Evolutionary conservation across 208 protist species (phyloP).

Genomic region (Jaenimonas drosophilae): DNA sequence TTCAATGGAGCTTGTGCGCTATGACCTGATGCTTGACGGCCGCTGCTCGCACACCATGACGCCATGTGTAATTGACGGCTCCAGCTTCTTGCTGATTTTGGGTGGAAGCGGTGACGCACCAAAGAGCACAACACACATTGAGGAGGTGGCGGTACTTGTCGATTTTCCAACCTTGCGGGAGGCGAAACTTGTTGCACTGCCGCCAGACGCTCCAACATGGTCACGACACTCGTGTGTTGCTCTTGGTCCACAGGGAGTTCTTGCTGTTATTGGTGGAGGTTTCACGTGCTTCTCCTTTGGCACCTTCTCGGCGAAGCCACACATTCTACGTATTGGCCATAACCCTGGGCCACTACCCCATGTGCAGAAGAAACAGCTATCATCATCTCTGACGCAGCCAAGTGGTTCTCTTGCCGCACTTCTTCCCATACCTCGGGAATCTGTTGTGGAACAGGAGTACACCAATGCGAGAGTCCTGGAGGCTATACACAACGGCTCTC

Average conservation of each 20-base stretch:
- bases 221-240: slow-evolving; percentile 50
- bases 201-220: slow-evolving; percentile 33
- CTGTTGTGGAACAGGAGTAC: slow-evolving; percentile 18
- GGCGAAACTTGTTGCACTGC: slow-evolving; percentile 11
- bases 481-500: slow-evolving; percentile 10
- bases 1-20: not conserved
- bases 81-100: slow-evolving; percentile 31
- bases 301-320: slow-evolving; percentile 57
- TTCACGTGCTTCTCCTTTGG: slow-evolving; percentile 90
- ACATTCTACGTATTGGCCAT: slow-evolving; percentile 30
- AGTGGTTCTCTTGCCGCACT: not conserved
- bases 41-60: slow-evolving; percentile 68
- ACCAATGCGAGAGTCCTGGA: slow-evolving; percentile 23
- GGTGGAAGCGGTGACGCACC: slow-evolving; percentile 41
- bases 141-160: slow-evolving; percentile 9
- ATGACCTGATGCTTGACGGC: slow-evolving; percentile 1
- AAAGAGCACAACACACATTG: slow-evolving; percentile 15
- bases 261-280: slow-evolving; percentile 67
- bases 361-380: not conserved
- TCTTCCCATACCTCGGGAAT: too few relatives aligned
- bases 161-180: slow-evolving; percentile 7
- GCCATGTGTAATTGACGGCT: slow-evolving; percentile 17
- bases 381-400: not conserved
- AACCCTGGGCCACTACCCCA: not conserved
- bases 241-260: slow-evolving; percentile 33